Evolutionary conservation across 164 flowering plant species (phyloP).

Genomic region (Magnolia officinalis): DNA sequence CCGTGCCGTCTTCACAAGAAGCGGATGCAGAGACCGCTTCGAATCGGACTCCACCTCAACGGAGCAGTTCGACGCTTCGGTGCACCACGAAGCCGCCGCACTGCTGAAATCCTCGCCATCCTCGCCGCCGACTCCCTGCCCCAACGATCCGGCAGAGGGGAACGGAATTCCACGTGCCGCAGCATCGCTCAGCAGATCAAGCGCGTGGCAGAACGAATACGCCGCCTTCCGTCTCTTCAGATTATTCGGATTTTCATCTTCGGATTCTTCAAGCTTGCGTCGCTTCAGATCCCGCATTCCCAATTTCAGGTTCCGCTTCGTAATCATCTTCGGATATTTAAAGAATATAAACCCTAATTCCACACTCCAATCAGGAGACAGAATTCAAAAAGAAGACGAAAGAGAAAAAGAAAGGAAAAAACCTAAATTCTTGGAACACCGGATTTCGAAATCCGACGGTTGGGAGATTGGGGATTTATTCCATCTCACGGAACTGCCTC

Average conservation of each 20-base stretch:
- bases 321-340: conserved; percentile 30
- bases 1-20: conserved; percentile 42
- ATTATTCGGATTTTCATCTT: conserved; percentile 19
- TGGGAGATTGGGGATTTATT: neutral
- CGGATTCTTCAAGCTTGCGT: conserved; percentile 28
- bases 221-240: conserved; percentile 30
- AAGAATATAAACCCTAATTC: conserved; percentile 2
- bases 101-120: conserved; percentile 10
- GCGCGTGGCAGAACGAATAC: conserved; percentile 30
- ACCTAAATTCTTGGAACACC: neutral
- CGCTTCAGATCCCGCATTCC: conserved; percentile 46
- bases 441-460: neutral
- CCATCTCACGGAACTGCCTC: neutral
- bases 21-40: conserved; percentile 19
- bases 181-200: conserved; percentile 55
- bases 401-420: neutral
- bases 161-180: conserved; percentile 51
- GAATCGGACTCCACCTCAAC: conserved; percentile 28
- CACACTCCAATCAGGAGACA: neutral
- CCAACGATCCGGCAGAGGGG: conserved; percentile 12
- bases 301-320: conserved; percentile 34
- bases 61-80: conserved; percentile 28
- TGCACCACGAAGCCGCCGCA: conserved; percentile 15
- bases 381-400: neutral
- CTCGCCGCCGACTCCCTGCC: conserved; percentile 13